Conservation (phyloP, 208 protist species). For the Naegleria lovaniensis region DNA sequence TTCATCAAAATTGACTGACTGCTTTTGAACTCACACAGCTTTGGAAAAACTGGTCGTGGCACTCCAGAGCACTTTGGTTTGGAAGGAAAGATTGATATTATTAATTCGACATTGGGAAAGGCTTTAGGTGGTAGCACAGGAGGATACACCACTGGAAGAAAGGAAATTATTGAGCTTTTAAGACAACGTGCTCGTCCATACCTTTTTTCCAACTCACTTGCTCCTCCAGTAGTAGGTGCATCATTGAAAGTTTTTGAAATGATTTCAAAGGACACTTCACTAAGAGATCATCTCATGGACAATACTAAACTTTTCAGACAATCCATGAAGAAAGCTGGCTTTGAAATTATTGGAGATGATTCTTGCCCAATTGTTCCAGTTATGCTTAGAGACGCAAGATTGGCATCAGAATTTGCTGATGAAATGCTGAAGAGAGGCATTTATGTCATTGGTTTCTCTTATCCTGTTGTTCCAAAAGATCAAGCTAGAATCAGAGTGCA, state of each 20-base stretch:
- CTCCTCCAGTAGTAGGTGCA: conserved; percentile 65
- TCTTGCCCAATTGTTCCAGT: conserved; percentile 70
- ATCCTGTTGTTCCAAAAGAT: conserved; percentile 69
- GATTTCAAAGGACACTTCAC: conserved; percentile 37
- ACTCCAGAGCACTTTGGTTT: conserved; percentile 57
- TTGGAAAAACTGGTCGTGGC: conserved; percentile 60
- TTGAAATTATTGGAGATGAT: conserved; percentile 55
- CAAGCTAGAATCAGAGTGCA: conserved; percentile 72
- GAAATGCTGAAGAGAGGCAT: conserved; percentile 69
- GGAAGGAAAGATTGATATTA: conserved; percentile 58
- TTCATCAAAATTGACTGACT: too few species aligned
- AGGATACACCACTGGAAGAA: conserved; percentile 28
- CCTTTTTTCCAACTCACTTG: conserved; percentile 75
- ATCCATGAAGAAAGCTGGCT: conserved; percentile 58
- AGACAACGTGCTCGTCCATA: conserved; percentile 68
- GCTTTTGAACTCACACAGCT: neutral
- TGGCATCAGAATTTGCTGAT: conserved; percentile 67
- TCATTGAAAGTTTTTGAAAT: conserved; percentile 59
- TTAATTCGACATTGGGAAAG: conserved; percentile 70
- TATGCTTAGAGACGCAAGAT: conserved; percentile 59
- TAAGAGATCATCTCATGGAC: conserved; percentile 42
- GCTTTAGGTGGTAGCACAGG: conserved; percentile 62
- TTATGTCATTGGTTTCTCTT: conserved; percentile 78
- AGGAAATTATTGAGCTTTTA: conserved; percentile 61
- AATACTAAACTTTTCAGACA: conserved; percentile 67